Percentiles rank a stretch among this genome's conserved stretches.
Evolutionary conservation across 345 rosid genomes (phyloP).

Genomic region (Pseudoturritis turrita): DNA sequence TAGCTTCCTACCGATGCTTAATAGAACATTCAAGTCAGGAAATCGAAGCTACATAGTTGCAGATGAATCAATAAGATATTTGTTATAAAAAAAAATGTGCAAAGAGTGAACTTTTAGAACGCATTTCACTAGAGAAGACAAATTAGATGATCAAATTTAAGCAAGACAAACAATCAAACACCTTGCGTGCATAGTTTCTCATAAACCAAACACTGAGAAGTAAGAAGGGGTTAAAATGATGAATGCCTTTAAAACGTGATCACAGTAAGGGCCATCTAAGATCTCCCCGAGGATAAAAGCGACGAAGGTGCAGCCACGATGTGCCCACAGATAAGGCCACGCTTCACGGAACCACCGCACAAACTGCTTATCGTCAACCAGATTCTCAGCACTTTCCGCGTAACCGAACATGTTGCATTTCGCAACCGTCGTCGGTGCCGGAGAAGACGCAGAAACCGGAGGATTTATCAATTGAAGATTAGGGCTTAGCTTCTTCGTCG

Average conservation of each 20-base stretch:
- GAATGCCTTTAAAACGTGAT: constrained; percentile 68
- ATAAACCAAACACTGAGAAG: neutral
- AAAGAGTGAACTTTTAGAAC: neutral
- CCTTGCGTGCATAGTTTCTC: neutral
- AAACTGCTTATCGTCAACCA: constrained; percentile 57
- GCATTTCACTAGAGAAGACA: neutral
- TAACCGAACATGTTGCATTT: constrained; percentile 35
- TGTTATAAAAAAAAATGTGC: neutral
- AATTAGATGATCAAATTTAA: neutral
- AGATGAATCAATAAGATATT: neutral
- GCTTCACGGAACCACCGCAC: constrained; percentile 94
- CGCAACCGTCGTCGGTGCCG: neutral
- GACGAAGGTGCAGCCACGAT: constrained; percentile 70
- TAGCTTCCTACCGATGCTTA: neutral
- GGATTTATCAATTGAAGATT: neutral
- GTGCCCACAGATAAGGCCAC: constrained; percentile 89
- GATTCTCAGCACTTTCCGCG: constrained; percentile 30
- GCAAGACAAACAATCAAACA: constrained; percentile 6
- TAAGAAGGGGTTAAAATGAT: neutral
- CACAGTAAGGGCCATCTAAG: constrained; percentile 50
- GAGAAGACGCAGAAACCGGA: neutral
- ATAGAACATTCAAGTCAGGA: neutral
- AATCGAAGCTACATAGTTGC: neutral
- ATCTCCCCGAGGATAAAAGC: constrained; percentile 70
- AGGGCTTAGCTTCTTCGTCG: neutral